These are phyloP conservation scores for Trichomonas tenax DNA, from an alignment of 208 protist species.

Conservation along the genomic window DNA sequence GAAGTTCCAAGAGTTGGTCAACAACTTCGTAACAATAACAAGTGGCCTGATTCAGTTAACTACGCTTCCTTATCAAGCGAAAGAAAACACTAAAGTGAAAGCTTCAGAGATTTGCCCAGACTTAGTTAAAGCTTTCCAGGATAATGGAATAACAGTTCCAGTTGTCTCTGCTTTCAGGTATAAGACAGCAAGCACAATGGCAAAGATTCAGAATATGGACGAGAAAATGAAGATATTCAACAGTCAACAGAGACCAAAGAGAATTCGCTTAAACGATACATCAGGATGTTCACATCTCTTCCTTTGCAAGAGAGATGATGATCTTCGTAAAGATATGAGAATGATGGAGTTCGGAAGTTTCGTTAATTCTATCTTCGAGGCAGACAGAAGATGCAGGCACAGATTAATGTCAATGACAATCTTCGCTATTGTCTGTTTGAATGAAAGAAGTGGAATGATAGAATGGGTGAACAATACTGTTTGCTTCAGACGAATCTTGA, in stretches of 20 bases:
- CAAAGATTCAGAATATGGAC: neutral
- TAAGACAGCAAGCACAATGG: too few species aligned
- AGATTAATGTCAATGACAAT: neutral
- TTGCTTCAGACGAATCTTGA: neutral
- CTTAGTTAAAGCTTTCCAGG: neutral
- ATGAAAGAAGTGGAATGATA: neutral
- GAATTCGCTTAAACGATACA: neutral
- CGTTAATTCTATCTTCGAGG: neutral
- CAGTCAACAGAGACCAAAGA: neutral
- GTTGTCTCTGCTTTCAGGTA: neutral
- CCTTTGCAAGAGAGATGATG: neutral
- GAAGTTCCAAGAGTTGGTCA: too few species aligned
- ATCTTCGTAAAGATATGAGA: slow-evolving; percentile 21
- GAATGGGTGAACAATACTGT: slow-evolving; percentile 13
- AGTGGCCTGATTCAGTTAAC: neutral
- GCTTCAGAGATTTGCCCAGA: neutral
- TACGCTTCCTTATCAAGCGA: neutral
- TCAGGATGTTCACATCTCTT: neutral
- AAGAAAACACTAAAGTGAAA: neutral
- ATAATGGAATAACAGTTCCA: neutral
- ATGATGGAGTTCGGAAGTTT: slow-evolving; percentile 12
- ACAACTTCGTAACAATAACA: neutral
- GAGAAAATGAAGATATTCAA: neutral
- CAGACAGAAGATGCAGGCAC: neutral
- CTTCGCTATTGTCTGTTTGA: neutral